Percentiles rank a stretch among this genome's conserved stretches.
phyloP scores from a whole-genome alignment of 768 basidiomycete species.

The Boletus vermiculosoides region DNA sequence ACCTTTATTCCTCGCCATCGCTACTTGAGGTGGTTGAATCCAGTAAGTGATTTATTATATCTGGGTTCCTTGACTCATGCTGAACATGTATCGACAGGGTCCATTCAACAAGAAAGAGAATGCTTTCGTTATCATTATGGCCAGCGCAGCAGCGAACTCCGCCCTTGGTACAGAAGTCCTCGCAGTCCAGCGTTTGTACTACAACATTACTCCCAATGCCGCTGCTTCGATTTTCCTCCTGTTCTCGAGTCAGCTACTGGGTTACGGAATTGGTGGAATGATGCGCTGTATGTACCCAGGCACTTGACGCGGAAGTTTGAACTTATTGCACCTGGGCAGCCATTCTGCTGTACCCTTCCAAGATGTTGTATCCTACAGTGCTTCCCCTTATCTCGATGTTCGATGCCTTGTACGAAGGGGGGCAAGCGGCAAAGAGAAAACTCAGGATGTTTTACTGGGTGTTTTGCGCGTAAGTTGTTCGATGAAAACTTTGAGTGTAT shows the following conservation, averaged over 20 bases:
- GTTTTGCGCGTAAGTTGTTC: conserved; percentile 28
- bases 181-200: conserved; percentile 53
- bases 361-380: conserved; percentile 41
- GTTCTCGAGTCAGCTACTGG: conserved; percentile 37
- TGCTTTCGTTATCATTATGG: conserved; percentile 56
- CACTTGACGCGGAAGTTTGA: neutral
- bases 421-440: conserved; percentile 38
- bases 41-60: conserved; percentile 25
- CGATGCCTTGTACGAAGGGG: conserved; percentile 42
- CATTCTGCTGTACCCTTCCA: conserved; percentile 43
- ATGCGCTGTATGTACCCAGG: conserved; percentile 40
- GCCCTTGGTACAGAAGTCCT: conserved; percentile 56
- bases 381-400: conserved; percentile 26
- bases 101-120: conserved; percentile 64
- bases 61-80: neutral
- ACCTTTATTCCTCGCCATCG: conserved; percentile 44
- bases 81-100: conserved; percentile 31
- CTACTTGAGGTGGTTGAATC: conserved; percentile 50
- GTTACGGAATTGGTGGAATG: conserved; percentile 56
- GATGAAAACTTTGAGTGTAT: conserved; percentile 5
- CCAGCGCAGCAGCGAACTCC: conserved; percentile 52
- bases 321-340: conserved; percentile 6
- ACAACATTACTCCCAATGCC: conserved; percentile 50
- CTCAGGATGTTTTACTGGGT: conserved; percentile 32
- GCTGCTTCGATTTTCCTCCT: conserved; percentile 47